Percentiles rank a stretch among this genome's conserved stretches.
phyloP scores from a whole-genome alignment of 1,139 yeast genomes.

The Geotrichum phurueaensis region DNA sequence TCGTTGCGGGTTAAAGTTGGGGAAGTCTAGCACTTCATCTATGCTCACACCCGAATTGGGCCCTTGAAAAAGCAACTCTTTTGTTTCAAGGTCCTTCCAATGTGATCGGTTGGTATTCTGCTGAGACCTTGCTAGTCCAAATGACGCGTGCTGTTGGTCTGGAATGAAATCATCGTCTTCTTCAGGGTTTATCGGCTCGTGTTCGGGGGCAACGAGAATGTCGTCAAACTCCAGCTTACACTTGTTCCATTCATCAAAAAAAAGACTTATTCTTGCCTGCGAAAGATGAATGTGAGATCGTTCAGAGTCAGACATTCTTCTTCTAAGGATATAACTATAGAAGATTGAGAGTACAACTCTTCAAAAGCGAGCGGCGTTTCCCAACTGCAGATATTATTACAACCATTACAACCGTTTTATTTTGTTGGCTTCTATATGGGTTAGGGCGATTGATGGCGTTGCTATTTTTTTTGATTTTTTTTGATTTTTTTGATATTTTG shows the following conservation, averaged over 20 bases:
- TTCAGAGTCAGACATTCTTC: slow-evolving; percentile 31
- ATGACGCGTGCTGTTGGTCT: slow-evolving; percentile 28
- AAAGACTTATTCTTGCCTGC: slow-evolving; percentile 29
- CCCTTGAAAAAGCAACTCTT: slow-evolving; percentile 24
- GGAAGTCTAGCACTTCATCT: slow-evolving; percentile 12
- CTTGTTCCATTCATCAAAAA: slow-evolving; percentile 35
- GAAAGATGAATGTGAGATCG: slow-evolving; percentile 34
- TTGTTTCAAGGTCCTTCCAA: slow-evolving; percentile 36
- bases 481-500: too few species aligned
- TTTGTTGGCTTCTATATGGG: background rate
- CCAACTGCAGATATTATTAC: background rate
- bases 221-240: slow-evolving; percentile 34
- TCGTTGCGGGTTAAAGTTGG: slow-evolving; percentile 1
- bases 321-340: slow-evolving; percentile 18
- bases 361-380: background rate
- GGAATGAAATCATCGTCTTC: slow-evolving; percentile 35
- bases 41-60: slow-evolving; percentile 20
- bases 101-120: slow-evolving; percentile 25
- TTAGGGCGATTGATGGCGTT: background rate
- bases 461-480: background rate
- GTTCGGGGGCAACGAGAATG: slow-evolving; percentile 32
- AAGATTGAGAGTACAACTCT: slow-evolving; percentile 1
- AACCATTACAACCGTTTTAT: background rate
- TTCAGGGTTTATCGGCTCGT: slow-evolving; percentile 32
- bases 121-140: slow-evolving; percentile 24